Conservation (phyloP, 805 yeast species). For the Cyberlindnera maritima region DNA sequence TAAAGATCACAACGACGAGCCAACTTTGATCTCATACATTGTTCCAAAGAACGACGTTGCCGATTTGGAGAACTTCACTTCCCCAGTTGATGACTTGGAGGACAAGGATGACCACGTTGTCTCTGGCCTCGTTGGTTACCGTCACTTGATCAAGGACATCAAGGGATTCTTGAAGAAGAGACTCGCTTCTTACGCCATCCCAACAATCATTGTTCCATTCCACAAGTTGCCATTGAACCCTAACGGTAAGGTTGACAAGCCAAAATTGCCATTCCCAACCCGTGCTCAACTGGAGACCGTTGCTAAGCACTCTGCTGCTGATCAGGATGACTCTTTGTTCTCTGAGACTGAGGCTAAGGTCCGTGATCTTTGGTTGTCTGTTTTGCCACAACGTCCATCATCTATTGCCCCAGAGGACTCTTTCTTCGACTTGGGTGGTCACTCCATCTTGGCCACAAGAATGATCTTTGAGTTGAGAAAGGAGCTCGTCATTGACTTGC, state of each 20-base stretch:
- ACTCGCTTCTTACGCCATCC: slow-evolving; percentile 91
- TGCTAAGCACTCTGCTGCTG: slow-evolving; percentile 45
- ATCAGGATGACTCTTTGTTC: slow-evolving; percentile 50
- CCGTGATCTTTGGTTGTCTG: slow-evolving; percentile 79
- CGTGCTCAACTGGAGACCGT: slow-evolving; percentile 80
- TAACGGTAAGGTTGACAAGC: slow-evolving; percentile 97
- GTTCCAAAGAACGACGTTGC: slow-evolving; percentile 71
- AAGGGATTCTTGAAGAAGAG: slow-evolving; percentile 81
- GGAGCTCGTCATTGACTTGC: slow-evolving; percentile 73
- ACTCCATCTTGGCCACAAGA: slow-evolving; percentile 92
- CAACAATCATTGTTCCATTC: slow-evolving; percentile 87
- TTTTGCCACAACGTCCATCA: slow-evolving; percentile 84
- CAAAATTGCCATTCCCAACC: slow-evolving; percentile 93
- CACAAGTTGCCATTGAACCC: slow-evolving; percentile 89
- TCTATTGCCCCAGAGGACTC: slow-evolving; percentile 76
- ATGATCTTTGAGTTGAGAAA: slow-evolving; percentile 93
- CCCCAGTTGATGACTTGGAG: slow-evolving; percentile 42
- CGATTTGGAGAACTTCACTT: slow-evolving; percentile 40
- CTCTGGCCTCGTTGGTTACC: slow-evolving; percentile 71
- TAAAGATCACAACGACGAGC: slow-evolving; percentile 90
- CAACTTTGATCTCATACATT: slow-evolving; percentile 84
- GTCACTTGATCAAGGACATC: slow-evolving; percentile 75
- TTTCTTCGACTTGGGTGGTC: slow-evolving; percentile 97
- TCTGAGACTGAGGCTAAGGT: slow-evolving; percentile 64
- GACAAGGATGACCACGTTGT: slow-evolving; percentile 62